A percentile compares a stretch with the other conserved stretches of the same genome.
phyloP scores from a whole-genome alignment of 139 green algal species.

The Chlamydomonas eustigma region DNA sequence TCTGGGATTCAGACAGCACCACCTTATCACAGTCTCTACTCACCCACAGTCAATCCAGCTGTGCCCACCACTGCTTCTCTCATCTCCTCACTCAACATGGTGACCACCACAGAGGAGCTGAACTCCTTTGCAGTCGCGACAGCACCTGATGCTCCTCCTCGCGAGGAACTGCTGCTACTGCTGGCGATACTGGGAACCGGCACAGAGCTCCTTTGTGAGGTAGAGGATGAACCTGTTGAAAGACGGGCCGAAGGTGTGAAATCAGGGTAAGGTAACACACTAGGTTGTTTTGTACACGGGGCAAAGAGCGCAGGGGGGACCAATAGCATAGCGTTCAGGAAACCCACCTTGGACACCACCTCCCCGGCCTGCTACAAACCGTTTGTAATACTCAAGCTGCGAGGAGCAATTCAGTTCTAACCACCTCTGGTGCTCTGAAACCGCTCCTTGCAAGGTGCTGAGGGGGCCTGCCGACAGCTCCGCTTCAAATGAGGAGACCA shows the following conservation, averaged over 20 bases:
- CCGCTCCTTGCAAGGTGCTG: slow-evolving; percentile 15
- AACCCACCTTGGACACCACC: background rate
- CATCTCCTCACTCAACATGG: slow-evolving; percentile 79
- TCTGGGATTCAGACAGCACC: no score
- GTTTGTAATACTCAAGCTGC: slow-evolving; percentile 64
- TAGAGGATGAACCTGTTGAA: background rate
- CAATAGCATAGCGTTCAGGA: background rate
- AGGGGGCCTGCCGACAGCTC: background rate
- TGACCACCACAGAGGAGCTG: slow-evolving; percentile 36
- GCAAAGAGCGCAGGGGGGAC: no score
- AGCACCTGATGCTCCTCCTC: no score
- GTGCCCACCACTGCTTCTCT: slow-evolving; percentile 69
- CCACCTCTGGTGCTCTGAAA: slow-evolving; percentile 68
- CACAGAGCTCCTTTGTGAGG: background rate
- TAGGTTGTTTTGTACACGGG: no score
- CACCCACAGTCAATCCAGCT: slow-evolving; percentile 55
- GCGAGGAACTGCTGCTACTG: no score
- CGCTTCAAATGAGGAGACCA: background rate
- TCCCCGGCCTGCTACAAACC: slow-evolving; percentile 15
- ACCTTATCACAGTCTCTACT: no score
- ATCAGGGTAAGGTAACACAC: no score
- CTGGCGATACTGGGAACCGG: no score
- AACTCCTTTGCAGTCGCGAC: slow-evolving; percentile 39
- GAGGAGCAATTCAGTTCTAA: slow-evolving; percentile 67
- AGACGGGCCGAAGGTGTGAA: background rate